Percentiles rank a stretch among this genome's conserved stretches.
phyloP scores from a whole-genome alignment of 257 asterid genomes.

The Paulownia fortunei region DNA sequence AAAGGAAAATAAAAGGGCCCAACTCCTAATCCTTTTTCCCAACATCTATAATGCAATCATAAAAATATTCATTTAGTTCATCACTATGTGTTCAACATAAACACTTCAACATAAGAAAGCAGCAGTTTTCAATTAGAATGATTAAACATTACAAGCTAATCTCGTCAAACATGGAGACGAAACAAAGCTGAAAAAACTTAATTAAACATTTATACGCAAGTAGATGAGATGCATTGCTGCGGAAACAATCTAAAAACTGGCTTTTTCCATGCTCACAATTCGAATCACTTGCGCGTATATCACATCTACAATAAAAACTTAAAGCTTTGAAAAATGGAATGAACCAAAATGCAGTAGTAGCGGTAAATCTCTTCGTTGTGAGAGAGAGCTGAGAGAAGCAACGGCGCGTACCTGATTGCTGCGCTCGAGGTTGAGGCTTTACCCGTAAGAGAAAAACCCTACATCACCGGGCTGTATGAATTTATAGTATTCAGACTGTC shows the following conservation, averaged over 20 bases:
- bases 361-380: background rate
- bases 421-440: constrained; percentile 29
- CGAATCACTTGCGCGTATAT: background rate
- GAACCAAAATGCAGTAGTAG: background rate
- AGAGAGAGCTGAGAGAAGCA: background rate
- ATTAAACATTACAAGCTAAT: background rate
- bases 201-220: background rate
- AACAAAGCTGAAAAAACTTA: background rate
- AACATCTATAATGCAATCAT: background rate
- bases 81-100: background rate
- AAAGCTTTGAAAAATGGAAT: background rate
- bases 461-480: background rate
- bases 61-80: background rate
- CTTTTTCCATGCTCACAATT: background rate
- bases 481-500: constrained; percentile 26
- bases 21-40: background rate
- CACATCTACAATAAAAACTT: background rate
- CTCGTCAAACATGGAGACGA: background rate
- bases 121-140: background rate
- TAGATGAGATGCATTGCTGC: background rate
- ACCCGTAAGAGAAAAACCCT: constrained; percentile 42
- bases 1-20: background rate
- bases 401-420: constrained; percentile 41
- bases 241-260: background rate
- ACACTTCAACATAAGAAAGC: background rate